Conservation (phyloP, 164 flowering plant species). For the Annona cherimola region DNA sequence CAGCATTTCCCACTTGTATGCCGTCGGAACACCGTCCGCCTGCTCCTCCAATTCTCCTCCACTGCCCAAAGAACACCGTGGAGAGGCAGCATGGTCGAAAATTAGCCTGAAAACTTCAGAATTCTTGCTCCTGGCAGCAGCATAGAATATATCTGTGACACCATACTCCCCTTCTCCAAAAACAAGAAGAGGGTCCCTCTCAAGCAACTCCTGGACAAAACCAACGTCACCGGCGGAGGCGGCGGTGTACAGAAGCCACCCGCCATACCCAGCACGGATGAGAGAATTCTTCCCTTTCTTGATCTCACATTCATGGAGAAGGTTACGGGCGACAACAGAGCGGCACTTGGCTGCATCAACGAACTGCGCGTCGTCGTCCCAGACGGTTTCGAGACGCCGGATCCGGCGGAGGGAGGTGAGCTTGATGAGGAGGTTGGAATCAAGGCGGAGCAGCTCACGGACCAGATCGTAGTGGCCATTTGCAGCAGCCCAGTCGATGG, state of each 20-base stretch:
- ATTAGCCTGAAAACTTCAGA: conserved; percentile 64
- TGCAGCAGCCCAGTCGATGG: conserved; percentile 87
- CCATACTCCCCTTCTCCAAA: conserved; percentile 95
- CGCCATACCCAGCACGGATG: conserved; percentile 83
- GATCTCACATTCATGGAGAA: conserved; percentile 49
- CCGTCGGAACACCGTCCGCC: conserved; percentile 20
- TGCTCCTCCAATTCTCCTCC: conserved; percentile 26
- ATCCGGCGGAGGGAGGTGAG: conserved; percentile 84
- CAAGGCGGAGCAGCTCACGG: conserved; percentile 71
- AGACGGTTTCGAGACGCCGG: conserved; percentile 85
- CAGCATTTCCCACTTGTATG: conserved; percentile 57
- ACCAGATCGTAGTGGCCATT: conserved; percentile 79
- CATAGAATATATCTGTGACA: conserved; percentile 76
- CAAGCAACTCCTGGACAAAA: conserved; percentile 56
- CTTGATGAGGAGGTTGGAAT: conserved; percentile 78
- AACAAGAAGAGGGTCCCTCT: conserved; percentile 60
- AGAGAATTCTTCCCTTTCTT: conserved; percentile 42
- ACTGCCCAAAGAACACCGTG: conserved; percentile 17
- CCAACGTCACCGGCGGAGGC: conserved; percentile 83
- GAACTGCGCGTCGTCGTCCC: conserved; percentile 74
- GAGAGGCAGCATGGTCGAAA: conserved; percentile 38
- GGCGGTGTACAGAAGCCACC: conserved; percentile 95
- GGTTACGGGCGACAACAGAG: conserved; percentile 50
- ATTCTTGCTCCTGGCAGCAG: conserved; percentile 78
- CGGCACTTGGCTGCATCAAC: conserved; percentile 58